A percentile compares a stretch with the other conserved stretches of the same genome.
Conservation (phyloP, 345 rosid species). For the Bretschneidera sinensis region DNA sequence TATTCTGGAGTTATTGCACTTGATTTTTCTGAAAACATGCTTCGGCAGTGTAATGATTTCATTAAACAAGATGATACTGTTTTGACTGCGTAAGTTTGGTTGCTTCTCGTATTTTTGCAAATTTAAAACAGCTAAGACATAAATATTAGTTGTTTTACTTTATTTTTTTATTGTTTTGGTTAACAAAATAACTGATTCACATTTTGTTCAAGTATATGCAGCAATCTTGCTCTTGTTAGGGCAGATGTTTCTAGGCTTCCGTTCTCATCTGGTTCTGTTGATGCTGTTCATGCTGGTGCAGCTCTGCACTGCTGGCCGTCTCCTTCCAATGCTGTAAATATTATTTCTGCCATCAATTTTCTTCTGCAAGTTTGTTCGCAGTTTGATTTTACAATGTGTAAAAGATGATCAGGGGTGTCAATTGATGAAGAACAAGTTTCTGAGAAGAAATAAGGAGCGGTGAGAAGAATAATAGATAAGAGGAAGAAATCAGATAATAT, state of each 20-base stretch:
- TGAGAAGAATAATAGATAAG: no score
- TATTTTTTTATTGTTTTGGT: no score
- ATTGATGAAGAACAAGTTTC: no score
- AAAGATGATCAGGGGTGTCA: not conserved
- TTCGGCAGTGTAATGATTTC: constrained; percentile 83
- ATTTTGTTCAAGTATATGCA: constrained; percentile 24
- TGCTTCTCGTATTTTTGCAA: not conserved
- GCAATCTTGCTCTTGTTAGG: constrained; percentile 84
- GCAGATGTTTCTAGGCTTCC: constrained; percentile 93
- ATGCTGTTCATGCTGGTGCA: constrained; percentile 94
- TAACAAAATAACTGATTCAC: constrained; percentile 11
- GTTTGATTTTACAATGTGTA: constrained; percentile 2
- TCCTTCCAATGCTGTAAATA: constrained; percentile 81
- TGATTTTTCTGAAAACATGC: constrained; percentile 96
- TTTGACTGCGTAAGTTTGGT: constrained; percentile 30
- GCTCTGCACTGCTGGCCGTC: constrained; percentile 98
- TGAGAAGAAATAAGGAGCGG: no score
- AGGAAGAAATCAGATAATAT: no score
- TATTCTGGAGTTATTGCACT: constrained; percentile 84
- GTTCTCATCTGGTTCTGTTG: constrained; percentile 73
- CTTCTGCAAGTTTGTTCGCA: constrained; percentile 4
- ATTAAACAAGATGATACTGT: constrained; percentile 56
- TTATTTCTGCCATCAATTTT: constrained; percentile 1
- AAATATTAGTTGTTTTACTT: not conserved
- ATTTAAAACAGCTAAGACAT: not conserved